Base-by-base conservation (phyloP, 2,329 filamentous ascomycete genomes). In the Fusarium transvaalense region DNA sequence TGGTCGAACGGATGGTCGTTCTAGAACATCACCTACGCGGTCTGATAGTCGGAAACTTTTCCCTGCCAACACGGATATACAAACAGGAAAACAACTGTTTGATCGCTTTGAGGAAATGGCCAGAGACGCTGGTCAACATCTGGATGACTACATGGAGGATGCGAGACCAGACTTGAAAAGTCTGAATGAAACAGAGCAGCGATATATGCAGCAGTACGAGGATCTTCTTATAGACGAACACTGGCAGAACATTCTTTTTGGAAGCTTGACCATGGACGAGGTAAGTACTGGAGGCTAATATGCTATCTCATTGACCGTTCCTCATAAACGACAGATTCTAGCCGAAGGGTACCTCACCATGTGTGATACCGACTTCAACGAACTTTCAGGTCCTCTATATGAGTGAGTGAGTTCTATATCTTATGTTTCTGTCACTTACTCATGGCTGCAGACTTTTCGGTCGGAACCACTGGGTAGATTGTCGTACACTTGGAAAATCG, bases 261-360 rank as follows among this genome's bases (percentile, higher is more conserved):
- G 64, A n/a, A 74, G 71, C 17, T 31, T 76, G 37, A 77, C 75
- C 7, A 76, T 76, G 55, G 74, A 78, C n/a, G 76, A 78, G 56
- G 76, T 73, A 47, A 54, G 62, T 52, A 3, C 13, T 29, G 7
- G 10, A 35, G 27, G 51, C 14, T n/a, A 14, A 12, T 12, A 32
- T 19, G 7, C 15, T 25, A 23, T 21, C 19, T 38, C 17, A n/a
- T 27, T 31, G 23, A n/a, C 17, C 10, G 27, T 53, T 19, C 8
- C 39, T 53, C 42, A 66, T 56, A 34, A 9, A 41, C 13, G 8
- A 14, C 17, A 77, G 77, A 54, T 78, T 5, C 31, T 64, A 17
- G 64, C 68, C 4, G 71, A 69, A 5, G 66, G 68, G 2, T 67
- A 76, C 38, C 64, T 78, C 29, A 64, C 61, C 3, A 74, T 74